Base-by-base conservation (phyloP, 2,329 filamentous ascomycete genomes). In the Daldinia sp. region DNA sequence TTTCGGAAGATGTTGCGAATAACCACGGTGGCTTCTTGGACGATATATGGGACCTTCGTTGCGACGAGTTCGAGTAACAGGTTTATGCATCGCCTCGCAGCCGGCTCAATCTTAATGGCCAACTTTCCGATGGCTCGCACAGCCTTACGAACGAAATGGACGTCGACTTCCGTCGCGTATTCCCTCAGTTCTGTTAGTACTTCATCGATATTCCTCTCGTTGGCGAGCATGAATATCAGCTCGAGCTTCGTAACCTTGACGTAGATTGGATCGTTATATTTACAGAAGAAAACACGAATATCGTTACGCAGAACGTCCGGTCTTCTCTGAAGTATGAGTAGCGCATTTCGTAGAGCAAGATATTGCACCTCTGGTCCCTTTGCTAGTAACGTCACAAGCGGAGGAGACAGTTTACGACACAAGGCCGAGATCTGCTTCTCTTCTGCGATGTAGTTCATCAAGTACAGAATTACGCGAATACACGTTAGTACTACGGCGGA, bases 281-380 rank as follows among this genome's bases (percentile, higher is more conserved):
- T 99, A 89, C 96, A 99, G 82, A 99, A 99, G 83, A 99, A 99
- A 35, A 99, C 96, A 53, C 96, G 90, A 70, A 99, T 98, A 80
- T 99, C 96, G 80, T 98, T 98, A 71, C 94, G 89, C 60, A 99
- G 82, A 7, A 99, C 95, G 76, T 98, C 96, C 0, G 96, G 96
- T 63, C 95, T 88, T 74, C 95, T 88, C 79, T 99, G 96, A 59
- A 99, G 84, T 73, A 99, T 99, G 13, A 99, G 85, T 1, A 99
- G 86, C 0, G 96, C 96, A 78, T 99, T 99, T 70, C 96, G 88
- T 18, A 99, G 86, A 0, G 96, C 96, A 6, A 99, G 87, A 78
- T 99, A 99, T 79, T 99, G 96, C n/a, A 99, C 96, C 79, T 99
- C 96, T 0, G 96, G 93, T 0, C 95, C 95, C 81, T 99, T 99